Evolutionary conservation across 2,329 filamentous ascomycete species (phyloP), one percentile per base, ranked within the genome.

Genomic region (Sclerotinia spermophila): DNA sequence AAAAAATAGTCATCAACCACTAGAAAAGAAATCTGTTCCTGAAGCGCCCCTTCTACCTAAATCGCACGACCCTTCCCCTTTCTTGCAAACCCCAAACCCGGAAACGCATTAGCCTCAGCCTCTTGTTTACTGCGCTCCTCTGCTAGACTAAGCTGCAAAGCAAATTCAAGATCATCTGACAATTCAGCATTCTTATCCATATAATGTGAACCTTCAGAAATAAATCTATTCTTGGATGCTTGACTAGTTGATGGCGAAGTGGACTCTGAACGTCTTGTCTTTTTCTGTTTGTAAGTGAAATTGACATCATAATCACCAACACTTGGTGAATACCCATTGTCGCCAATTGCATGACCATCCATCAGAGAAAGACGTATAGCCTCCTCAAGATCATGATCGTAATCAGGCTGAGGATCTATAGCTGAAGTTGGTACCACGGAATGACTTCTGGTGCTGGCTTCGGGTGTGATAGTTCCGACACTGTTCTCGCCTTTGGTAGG

Each of bases 351-450:
- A 51, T 83, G 82, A 8, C 83, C 83, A 73, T 90, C 87, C 67
- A 89, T 81, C 10, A 90, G 80, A 2, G 87, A 89, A 15, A 90
- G 81, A 0, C 87, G 85, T 53, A 90, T 87, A 1, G 88, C 89
- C 68, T 87, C 84, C 79, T 90, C 87, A 15, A 90, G 84, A 76
- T 90, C 88, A 72, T 86, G 88, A 35, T 88, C 85, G 62, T 84
- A 85, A 44, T 84, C 81, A 27, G 81, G 80, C 59, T 86, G 84
- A 5, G 80, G 79, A 19, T 80, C 76, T 19, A 76, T 72, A 11
- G 74, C 74, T 4, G 77, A 74, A 17, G 71, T 68, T 11, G 74
- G 73, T 15, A 69, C 71, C 2, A 67, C 58, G 3, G 24, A 81
- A 19, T 79, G 76, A 33, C 82, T 85, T 4, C 82, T 79, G 38